phyloP scores from a whole-genome alignment of 352 stramenopile genomes.

The Globisporangium cystogenes region DNA sequence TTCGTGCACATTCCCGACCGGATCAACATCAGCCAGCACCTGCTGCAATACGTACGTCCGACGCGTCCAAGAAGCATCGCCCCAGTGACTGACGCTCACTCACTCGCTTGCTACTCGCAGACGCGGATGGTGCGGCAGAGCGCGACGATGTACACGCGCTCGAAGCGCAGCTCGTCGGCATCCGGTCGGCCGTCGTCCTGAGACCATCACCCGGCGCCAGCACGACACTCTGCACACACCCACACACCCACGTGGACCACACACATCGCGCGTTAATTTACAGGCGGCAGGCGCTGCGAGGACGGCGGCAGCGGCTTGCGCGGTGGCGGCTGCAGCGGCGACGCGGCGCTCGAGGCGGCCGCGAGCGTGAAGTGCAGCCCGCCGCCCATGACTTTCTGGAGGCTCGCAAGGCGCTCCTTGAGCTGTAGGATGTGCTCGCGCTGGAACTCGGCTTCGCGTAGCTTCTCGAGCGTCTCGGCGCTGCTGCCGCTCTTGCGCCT shows the following conservation, averaged over 20 bases:
- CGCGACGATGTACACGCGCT: constrained; percentile 75
- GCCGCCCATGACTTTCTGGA: constrained; percentile 63
- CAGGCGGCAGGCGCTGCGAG: constrained; percentile 58
- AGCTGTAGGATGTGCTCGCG: constrained; percentile 70
- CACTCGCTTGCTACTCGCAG: too few species aligned
- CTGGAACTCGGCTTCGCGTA: constrained; percentile 61
- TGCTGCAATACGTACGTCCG: constrained; percentile 73
- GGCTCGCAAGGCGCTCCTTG: constrained; percentile 44
- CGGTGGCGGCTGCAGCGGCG: constrained; percentile 2
- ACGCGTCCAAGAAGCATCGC: too few species aligned
- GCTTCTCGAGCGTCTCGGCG: constrained; percentile 37
- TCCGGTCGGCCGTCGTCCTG: background rate
- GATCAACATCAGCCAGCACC: constrained; percentile 76
- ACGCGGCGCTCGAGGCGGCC: constrained; percentile 24
- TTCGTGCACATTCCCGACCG: constrained; percentile 86
- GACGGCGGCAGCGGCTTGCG: constrained; percentile 10
- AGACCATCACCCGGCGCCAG: background rate
- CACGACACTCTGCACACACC: background rate
- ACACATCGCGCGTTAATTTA: constrained; percentile 18
- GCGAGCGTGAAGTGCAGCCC: constrained; percentile 49
- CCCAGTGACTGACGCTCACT: too few species aligned
- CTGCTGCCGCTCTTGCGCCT: constrained; percentile 15
- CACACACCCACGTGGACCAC: too few species aligned
- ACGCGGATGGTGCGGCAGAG: constrained; percentile 76
- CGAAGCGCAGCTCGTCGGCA: constrained; percentile 31